Evolutionary conservation across 495 filamentous ascomycete species (phyloP).

Genomic region (Podospora sp.): DNA sequence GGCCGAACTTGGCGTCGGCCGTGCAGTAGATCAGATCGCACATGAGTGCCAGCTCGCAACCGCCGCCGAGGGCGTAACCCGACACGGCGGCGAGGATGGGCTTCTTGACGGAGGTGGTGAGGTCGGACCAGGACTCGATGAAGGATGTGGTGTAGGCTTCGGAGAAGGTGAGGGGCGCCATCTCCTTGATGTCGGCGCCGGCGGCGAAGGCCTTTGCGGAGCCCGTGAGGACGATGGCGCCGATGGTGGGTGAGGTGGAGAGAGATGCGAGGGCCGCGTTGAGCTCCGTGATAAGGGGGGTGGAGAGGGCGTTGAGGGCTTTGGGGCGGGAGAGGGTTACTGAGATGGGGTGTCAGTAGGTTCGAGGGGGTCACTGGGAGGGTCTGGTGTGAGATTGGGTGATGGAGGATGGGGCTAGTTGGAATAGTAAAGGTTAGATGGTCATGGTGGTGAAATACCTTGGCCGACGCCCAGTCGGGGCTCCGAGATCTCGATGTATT

Average conservation of each 20-base stretch:
- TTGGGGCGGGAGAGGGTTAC: constrained; percentile 96
- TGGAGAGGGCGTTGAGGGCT: constrained; percentile 88
- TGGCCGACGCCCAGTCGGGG: constrained; percentile 88
- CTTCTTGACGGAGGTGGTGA: constrained; percentile 79
- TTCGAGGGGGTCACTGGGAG: not conserved
- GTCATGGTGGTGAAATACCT: constrained; percentile 54
- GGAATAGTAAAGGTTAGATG: not conserved
- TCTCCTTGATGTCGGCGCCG: constrained; percentile 98
- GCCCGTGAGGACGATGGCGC: constrained; percentile 84
- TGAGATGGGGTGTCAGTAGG: constrained; percentile 35
- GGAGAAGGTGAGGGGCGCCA: constrained; percentile 86
- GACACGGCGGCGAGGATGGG: constrained; percentile 93
- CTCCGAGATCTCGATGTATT: constrained; percentile 76
- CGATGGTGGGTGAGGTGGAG: constrained; percentile 68
- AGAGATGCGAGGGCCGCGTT: constrained; percentile 77
- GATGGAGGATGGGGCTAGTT: not conserved
- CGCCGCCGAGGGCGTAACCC: constrained; percentile 90
- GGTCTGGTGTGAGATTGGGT: not conserved
- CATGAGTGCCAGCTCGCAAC: constrained; percentile 98
- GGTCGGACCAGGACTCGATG: constrained; percentile 88
- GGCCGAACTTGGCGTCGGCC: constrained; percentile 79
- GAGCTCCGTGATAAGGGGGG: constrained; percentile 84
- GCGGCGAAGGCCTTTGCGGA: constrained; percentile 89
- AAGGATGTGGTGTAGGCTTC: constrained; percentile 83
- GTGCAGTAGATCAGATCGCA: constrained; percentile 93